Evolutionary conservation across 1,139 yeast genomes (phyloP), one percentile per base, ranked within the genome.

Genomic region (Candida glucosophila): DNA sequence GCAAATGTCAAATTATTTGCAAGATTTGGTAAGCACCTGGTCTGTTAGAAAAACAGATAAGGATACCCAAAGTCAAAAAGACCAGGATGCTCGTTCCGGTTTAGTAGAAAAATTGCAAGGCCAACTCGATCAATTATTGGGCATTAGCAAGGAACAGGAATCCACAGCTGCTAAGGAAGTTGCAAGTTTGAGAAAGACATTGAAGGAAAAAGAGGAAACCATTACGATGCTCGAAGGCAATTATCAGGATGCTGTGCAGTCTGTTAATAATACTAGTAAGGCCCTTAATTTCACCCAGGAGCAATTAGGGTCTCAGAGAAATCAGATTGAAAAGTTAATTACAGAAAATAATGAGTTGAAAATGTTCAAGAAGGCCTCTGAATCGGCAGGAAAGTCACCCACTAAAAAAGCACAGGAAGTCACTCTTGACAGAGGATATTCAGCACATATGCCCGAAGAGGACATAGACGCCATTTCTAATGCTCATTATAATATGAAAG

Each of bases 271-370:
- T 45, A 77, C 90, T 7, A 78, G 81, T 31, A 73, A 70, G 37
- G 95, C 95, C 0, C 64, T 85, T 31, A 73, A 71, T 34, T 48
- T 77, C 40, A 77, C 90, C 10, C 85, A 83, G 41, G 73, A 69
- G 24, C 95, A 86, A 47, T 57, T 79, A 32, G 61, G 60, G 25
- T 72, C 64, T 44, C 77, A 74, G 44, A 77, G 71, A 44, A 72
- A 66, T 9, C 43, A 61, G 18, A 67, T 76, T 37, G 70, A 66
- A 29, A 68, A 67, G 38, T 60, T 85, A 30, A 59, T 64, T 34
- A 68, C 66, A 32, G 90, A 83, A 47, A 56, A 81, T 33, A 82
- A 81, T 35, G 90, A 81, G 35, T 55, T 81, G 47, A 74, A 67
- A 42, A 49, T 75, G 36, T 69, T 58, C 51, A 52, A 64, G 51